Evolutionary conservation across 2,329 filamentous ascomycete genomes (phyloP).

Genomic region (Trichoderma atrobrunneum): DNA sequence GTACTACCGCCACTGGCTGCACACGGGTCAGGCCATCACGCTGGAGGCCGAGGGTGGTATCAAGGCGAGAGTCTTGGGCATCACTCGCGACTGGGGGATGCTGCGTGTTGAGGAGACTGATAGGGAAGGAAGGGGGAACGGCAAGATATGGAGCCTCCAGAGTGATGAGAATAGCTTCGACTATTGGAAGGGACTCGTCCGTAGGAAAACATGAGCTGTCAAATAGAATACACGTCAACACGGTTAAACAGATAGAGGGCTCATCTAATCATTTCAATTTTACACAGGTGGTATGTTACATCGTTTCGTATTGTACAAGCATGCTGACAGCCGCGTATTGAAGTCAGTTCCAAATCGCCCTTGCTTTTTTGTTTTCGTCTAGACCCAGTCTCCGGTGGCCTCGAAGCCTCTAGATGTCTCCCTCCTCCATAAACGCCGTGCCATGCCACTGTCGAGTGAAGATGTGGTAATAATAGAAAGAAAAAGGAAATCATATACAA

Average conservation of each 20-base stretch:
- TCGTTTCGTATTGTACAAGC: constrained; percentile 21
- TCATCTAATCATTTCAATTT: constrained; percentile 15
- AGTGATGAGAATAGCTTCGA: constrained; percentile 99
- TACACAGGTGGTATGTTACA: constrained; percentile 11
- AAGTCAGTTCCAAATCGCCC: constrained; percentile 9
- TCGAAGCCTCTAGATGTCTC: constrained; percentile 28
- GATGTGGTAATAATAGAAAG: constrained; percentile 40
- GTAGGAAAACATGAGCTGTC: constrained; percentile 62
- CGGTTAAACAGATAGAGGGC: neutral
- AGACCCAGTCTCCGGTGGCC: constrained; percentile 31
- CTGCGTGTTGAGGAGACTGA: constrained; percentile 80
- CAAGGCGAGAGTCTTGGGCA: constrained; percentile 75
- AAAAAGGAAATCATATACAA: constrained; percentile 27
- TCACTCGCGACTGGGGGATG: constrained; percentile 89
- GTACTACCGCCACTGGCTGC: constrained; percentile 85
- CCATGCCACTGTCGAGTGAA: constrained; percentile 55
- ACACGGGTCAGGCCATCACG: constrained; percentile 68
- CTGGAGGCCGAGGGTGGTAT: constrained; percentile 77
- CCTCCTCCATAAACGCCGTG: constrained; percentile 44
- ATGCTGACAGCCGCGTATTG: constrained; percentile 13
- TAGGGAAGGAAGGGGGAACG: constrained; percentile 68
- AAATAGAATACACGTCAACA: neutral
- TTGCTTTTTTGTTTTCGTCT: constrained; percentile 19
- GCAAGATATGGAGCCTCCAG: constrained; percentile 78
- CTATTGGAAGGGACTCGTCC: constrained; percentile 86